Percentiles rank a stretch among this genome's conserved stretches.
Evolutionary conservation across 2,329 filamentous ascomycete genomes (phyloP).

Genomic region (Aspergillus viridinutans): DNA sequence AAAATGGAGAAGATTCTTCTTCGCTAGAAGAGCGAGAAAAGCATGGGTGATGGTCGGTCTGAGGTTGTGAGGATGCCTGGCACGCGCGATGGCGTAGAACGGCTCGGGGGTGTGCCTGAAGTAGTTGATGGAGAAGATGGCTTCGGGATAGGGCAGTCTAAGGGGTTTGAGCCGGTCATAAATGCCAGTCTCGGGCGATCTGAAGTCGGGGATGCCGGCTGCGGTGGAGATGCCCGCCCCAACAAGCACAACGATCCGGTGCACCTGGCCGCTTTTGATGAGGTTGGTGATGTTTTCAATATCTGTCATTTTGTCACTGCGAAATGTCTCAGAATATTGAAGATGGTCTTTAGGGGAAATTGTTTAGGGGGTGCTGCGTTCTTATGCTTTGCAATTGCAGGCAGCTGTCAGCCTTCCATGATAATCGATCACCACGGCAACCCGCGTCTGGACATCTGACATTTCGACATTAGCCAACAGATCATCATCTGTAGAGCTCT

Average conservation of each 20-base stretch:
- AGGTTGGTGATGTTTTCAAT: conserved; percentile 10
- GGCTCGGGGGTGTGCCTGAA: conserved; percentile 73
- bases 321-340: neutral
- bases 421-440: no score
- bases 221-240: conserved; percentile 67
- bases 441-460: neutral
- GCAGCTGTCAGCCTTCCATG: neutral
- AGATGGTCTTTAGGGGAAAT: neutral
- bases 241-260: conserved; percentile 30
- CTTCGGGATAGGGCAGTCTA: conserved; percentile 75
- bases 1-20: conserved; percentile 70
- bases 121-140: conserved; percentile 80
- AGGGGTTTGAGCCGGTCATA: conserved; percentile 79
- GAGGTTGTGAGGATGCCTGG: conserved; percentile 81
- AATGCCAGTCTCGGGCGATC: conserved; percentile 77
- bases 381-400: neutral
- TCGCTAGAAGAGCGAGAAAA: conserved; percentile 71
- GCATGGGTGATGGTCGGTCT: conserved; percentile 77
- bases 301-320: neutral
- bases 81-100: conserved; percentile 80
- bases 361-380: neutral
- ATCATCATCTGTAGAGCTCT: no score
- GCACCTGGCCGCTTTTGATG: conserved; percentile 13
- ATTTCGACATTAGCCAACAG: neutral
- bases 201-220: conserved; percentile 73